Base-by-base conservation (phyloP, 208 protist species). In the Trypanosoma congolense region DNA sequence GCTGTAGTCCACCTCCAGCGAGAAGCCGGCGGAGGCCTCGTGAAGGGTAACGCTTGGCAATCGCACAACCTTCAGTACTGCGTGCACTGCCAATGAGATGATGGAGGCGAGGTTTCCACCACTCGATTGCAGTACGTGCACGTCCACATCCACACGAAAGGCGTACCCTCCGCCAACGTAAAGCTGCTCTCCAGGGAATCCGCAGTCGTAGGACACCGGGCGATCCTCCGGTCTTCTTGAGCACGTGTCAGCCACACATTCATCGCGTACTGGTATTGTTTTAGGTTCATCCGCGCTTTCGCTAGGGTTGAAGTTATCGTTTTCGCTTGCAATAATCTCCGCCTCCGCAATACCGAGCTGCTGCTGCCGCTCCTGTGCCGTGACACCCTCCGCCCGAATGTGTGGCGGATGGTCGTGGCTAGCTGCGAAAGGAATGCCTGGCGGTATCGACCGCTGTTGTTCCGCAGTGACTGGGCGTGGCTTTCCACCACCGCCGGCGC, bases 141-240 rank as follows among this genome's bases (percentile, higher is more conserved):
- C 79, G 42, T 94, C 83, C 22, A 90, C 87, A 56, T 91, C 77
- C n/a, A 90, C 57, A 12, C 63, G 56, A 31, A 91, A 94, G 35
- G 78, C 77, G 50, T 80, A 90, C 29, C 77, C 83, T 14, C 75
- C 66, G 52, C 87, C 83, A 62, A 94, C 75, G 59, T 80, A 85
- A 5, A 94, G 61, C 18, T 83, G 70, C 26, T 59, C 47, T 1
- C 70, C 71, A 0, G 81, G 83, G 41, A 87, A 88, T 22, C 77
- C 69, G 46, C 16, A 42, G n/a, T 0, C 14, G 26, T 5, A 18
- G n/a, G 14, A 12, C 8, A 1, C 42, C 2, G 19, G 28, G 38
- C 12, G 21, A 36, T 2, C 49, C 19, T 29, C 26, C 19, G 5
- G 30, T 24, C 25, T 26, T 51, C 8, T 44, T 58, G 3, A n/a